Evolutionary conservation across 371 early-diverging fungal genomes (phyloP).

Genomic region (Apophysomyces sp.): DNA sequence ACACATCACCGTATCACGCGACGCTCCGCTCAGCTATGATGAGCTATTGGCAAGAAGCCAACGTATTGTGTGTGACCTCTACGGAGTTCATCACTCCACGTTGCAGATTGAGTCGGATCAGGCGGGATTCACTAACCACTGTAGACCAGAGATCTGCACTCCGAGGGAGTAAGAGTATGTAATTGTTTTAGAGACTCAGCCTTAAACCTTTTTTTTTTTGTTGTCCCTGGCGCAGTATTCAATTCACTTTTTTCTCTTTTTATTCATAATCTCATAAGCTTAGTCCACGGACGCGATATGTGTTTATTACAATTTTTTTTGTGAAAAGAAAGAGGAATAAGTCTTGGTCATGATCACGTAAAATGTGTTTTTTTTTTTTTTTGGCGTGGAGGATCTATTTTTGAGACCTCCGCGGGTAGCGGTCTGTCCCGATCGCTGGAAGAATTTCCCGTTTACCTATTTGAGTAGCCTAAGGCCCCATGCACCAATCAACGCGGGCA

Average conservation of each 20-base stretch:
- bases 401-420: background rate
- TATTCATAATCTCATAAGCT: background rate
- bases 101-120: constrained; percentile 66
- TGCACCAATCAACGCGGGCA: background rate
- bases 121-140: constrained; percentile 23
- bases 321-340: background rate
- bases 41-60: constrained; percentile 58
- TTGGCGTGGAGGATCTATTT: background rate
- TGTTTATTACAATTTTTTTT: background rate
- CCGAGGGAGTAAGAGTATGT: constrained; percentile 1
- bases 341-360: background rate
- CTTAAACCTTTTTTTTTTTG: background rate
- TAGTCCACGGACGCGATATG: background rate
- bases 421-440: constrained; percentile 3
- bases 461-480: background rate
- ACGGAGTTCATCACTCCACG: constrained; percentile 70
- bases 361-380: background rate
- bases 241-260: background rate
- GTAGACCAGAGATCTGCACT: constrained; percentile 23
- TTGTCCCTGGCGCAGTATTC: background rate
- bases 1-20: constrained; percentile 33
- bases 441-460: background rate
- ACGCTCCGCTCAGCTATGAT: constrained; percentile 34
- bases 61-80: constrained; percentile 59
- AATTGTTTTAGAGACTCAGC: constrained; percentile 1